A percentile compares a stretch with the other conserved stretches of the same genome.
Conservation (phyloP, 352 stramenopile species). For the Pythium myriotylum region DNA sequence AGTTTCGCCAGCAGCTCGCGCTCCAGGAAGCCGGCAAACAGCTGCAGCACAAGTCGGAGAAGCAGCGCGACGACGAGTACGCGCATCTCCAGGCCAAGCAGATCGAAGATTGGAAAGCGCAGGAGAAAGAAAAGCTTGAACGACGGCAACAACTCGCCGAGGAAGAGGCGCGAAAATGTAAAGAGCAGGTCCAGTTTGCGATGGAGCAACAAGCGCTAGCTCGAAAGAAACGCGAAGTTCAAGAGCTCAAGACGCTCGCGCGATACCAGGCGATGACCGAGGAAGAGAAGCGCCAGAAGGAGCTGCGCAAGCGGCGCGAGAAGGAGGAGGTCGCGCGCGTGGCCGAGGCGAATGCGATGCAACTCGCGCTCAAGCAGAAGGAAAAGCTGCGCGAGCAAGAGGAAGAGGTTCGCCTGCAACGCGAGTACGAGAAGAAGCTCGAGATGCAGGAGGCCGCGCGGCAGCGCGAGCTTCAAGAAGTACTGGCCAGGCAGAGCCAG, state of each 20-base stretch:
- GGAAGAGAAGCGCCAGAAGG: constrained; percentile 47
- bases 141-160: constrained; percentile 35
- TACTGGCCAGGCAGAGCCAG: constrained; percentile 52
- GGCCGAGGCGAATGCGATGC: constrained; percentile 51
- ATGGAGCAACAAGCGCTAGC: constrained; percentile 37
- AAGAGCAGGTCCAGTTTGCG: constrained; percentile 45
- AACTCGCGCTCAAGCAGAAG: constrained; percentile 54
- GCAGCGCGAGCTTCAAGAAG: constrained; percentile 45
- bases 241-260: constrained; percentile 48
- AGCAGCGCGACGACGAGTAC: constrained; percentile 38
- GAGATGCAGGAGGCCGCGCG: constrained; percentile 48
- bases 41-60: constrained; percentile 30
- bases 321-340: constrained; percentile 48
- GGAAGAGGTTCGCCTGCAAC: constrained; percentile 45
- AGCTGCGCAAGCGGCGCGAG: constrained; percentile 46
- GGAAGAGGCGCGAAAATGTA: constrained; percentile 44
- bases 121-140: constrained; percentile 39
- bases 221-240: constrained; percentile 43
- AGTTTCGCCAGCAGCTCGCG: constrained; percentile 44
- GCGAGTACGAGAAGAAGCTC: constrained; percentile 53
- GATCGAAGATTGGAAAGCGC: constrained; percentile 42
- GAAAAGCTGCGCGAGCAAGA: constrained; percentile 41
- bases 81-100: constrained; percentile 42
- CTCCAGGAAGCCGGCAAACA: constrained; percentile 50
- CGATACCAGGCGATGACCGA: constrained; percentile 46